These are phyloP conservation scores for Geotrichum macrosporum DNA, from an alignment of 1,139 yeast genomes.

Conservation along the genomic window DNA sequence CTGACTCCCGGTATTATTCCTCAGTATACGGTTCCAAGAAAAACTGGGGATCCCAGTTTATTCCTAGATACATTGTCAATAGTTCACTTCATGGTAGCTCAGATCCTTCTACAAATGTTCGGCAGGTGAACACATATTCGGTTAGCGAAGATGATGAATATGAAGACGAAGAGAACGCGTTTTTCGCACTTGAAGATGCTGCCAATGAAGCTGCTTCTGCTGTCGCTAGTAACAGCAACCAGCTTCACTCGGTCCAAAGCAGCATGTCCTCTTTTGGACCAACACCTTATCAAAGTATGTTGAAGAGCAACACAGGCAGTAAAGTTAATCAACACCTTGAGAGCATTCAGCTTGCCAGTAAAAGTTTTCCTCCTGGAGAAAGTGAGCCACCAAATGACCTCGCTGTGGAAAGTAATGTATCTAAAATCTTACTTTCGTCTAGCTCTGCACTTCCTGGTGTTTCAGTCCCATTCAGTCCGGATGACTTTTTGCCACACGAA, in stretches of 20 bases:
- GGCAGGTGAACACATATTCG: conserved; percentile 2
- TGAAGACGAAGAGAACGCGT: conserved; percentile 17
- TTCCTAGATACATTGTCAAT: conserved; percentile 20
- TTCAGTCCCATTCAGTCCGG: conserved; percentile 28
- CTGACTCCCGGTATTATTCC: conserved; percentile 14
- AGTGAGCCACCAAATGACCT: conserved; percentile 33
- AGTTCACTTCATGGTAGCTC: background rate
- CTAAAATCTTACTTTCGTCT: background rate
- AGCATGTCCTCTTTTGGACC: conserved; percentile 12
- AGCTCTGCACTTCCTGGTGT: conserved; percentile 10
- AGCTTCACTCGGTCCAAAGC: conserved; percentile 11
- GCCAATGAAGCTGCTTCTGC: conserved; percentile 13
- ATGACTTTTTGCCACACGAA: conserved; percentile 24
- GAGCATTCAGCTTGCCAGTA: conserved; percentile 17
- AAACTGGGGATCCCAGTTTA: conserved; percentile 29
- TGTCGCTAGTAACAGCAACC: background rate
- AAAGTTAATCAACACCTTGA: conserved; percentile 10
- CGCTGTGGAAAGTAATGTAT: conserved; percentile 23
- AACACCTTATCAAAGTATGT: conserved; percentile 7
- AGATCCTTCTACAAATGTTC: conserved; percentile 2
- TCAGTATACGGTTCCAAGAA: conserved; percentile 25
- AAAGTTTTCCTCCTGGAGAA: conserved; percentile 14
- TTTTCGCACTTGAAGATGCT: conserved; percentile 17
- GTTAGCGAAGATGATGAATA: conserved; percentile 20
- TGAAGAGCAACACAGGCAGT: background rate